Conservation (phyloP, 2,329 filamentous ascomycete species). For the Ambrosiella cleistominuta region DNA sequence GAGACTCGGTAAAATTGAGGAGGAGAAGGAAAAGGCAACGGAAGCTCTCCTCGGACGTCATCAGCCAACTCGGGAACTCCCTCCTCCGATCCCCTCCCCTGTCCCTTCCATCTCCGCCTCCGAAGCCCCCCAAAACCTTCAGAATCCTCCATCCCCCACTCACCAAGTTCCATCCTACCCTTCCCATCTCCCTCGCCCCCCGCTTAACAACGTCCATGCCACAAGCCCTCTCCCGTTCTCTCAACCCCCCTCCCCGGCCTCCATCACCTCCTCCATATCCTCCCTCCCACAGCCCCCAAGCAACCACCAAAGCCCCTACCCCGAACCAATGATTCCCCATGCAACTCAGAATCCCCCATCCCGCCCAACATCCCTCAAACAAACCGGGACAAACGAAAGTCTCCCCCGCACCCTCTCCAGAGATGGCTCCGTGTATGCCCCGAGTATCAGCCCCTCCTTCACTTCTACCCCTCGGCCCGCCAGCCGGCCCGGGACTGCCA, state of each 20-base stretch:
- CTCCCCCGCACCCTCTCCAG: background rate
- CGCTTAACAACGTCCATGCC: background rate
- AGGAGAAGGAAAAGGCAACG: conserved; percentile 5
- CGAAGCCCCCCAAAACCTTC: background rate
- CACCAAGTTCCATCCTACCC: no score
- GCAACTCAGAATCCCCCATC: no score
- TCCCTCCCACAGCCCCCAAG: background rate
- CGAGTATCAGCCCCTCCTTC: background rate
- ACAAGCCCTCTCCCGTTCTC: background rate
- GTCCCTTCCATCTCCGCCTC: background rate
- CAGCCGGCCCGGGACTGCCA: background rate
- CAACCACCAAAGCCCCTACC: background rate
- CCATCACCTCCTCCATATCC: background rate
- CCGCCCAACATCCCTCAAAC: background rate
- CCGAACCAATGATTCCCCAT: background rate
- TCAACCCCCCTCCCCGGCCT: background rate
- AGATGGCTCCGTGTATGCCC: background rate
- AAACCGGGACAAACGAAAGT: background rate
- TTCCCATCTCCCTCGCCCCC: background rate
- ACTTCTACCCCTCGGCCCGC: background rate
- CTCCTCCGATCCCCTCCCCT: background rate
- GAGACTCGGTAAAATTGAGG: conserved; percentile 11
- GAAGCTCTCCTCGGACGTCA: background rate
- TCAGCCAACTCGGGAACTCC: background rate
- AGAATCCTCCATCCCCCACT: background rate